Base-by-base conservation (phyloP, 768 basidiomycete genomes). In the Candolleomyces efflorescens region DNA sequence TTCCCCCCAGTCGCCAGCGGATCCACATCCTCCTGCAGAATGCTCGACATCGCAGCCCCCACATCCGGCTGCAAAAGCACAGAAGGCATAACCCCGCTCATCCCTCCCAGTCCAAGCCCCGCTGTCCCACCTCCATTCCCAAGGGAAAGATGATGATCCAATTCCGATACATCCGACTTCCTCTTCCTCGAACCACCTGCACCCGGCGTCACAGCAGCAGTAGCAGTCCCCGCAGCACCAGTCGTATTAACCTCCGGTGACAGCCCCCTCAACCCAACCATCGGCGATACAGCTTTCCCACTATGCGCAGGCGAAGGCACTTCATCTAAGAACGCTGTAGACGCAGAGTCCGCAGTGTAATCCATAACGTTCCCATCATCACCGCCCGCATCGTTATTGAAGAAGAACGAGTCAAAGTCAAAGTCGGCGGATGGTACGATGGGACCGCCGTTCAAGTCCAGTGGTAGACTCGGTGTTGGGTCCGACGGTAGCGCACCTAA, bases 161-260 rank as follows among this genome's bases (percentile, higher is more conserved):
- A 41, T n/a, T 65, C 56, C 56, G 58, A 65, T 13, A 67, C 64
- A 58, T 71, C 72, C 22, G 75, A 78, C 65, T 79, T 79, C 51
- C 78, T 69, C 60, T 65, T 67, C 55, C 39, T 48, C 11, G 41
- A 57, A 48, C 51, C 43, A 6, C 50, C n/a, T n/a, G n/a, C 54
- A 22, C 58, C 61, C 24, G 44, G 56, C 11, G 46, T 17, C 17
- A 53, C 53, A 51, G 63, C 56, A 39, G 62, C 58, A 17, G 53
- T n/a, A n/a, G n/a, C n/a, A n/a, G n/a, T n/a, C n/a, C n/a, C 53
- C 44, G 62, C 55, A 59, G 55, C 44, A 44, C 44, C 54, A 52
- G 56, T 38, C 59, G 60, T 43, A 41, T 58, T 48, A 10, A 61
- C 32, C 46, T 59, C 62, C 24, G 64, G 66, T 59, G 62, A 64